Evolutionary conservation across 306 rosid species (phyloP), one percentile per base, ranked within the genome.

Genomic region (Fagus sylvatica): DNA sequence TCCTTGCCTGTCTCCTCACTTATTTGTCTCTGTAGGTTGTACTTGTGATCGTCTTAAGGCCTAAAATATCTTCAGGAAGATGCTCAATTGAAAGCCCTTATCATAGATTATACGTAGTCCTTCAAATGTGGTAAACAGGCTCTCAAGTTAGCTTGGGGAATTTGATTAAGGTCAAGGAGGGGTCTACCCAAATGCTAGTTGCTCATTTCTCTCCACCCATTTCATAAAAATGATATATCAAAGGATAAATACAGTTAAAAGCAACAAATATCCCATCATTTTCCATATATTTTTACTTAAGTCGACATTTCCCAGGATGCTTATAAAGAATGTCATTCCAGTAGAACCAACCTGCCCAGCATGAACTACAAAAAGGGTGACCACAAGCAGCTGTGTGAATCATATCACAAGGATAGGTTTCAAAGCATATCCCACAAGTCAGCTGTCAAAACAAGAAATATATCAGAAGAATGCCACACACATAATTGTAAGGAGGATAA

Each of bases 401-500:
- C 74, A 68, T 78, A 68, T 81, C 83, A 74, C n/a, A 69, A 65
- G 84, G 81, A 81, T 73, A 84, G 72, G 69, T 73, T 46, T 88
- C 91, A 83, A 88, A 88, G 78, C 91, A 88, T 67, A 88, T 88
- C 70, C 91, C 91, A 74, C 91, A 88, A 67, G 85, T 51, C 57
- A 81, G 59, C 91, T 88, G 88, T 67, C 76, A 81, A 78, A 73
- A 62, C 36, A 40, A 77, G 28, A n/a, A 53, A 43, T 68, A 16
- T 33, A 68, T 77, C 72, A 60, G 64, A 79, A n/a, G n/a, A n/a
- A n/a, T n/a, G n/a, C n/a, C n/a, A 57, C 11, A 55, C 22, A 41
- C 40, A 56, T 16, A 30, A 73, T 10, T 32, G 12, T 13, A 16
- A 48, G 42, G 16, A 32, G 17, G 13, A 59, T 51, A 54, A 67